These are phyloP conservation scores for Saccharomycopsis hybrid DNA, from an alignment of 1,139 yeast species.

Conservation along the genomic window DNA sequence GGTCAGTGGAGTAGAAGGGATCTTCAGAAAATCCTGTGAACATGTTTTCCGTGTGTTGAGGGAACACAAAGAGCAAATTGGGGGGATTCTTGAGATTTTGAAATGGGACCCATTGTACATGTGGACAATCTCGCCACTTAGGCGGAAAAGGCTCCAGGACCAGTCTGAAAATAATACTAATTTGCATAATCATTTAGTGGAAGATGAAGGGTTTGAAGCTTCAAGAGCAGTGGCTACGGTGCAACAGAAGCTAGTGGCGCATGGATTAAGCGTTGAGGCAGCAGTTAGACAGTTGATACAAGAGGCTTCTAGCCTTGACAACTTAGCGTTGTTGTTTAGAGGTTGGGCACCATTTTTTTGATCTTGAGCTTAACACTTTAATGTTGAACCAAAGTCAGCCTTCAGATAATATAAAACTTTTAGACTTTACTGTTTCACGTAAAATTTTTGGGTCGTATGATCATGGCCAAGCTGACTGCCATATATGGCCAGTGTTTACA, in stretches of 20 bases:
- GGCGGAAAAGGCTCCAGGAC: conserved; percentile 51
- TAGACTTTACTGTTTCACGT: neutral
- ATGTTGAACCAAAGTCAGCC: neutral
- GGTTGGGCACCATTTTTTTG: conserved; percentile 65
- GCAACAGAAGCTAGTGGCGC: conserved; percentile 56
- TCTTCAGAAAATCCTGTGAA: conserved; percentile 78
- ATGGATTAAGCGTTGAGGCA: conserved; percentile 75
- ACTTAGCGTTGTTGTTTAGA: conserved; percentile 67
- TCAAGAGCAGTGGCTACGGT: conserved; percentile 73
- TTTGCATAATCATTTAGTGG: conserved; percentile 6
- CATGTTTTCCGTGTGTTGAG: conserved; percentile 66
- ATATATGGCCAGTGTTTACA: too few species aligned
- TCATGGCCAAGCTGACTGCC: too few species aligned
- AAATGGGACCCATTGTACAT: conserved; percentile 89
- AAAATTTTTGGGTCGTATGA: neutral
- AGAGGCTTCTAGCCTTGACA: conserved; percentile 63
- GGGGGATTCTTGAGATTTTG: conserved; percentile 78
- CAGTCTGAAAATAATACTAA: conserved; percentile 14
- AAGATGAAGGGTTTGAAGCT: conserved; percentile 65
- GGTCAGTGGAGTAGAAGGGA: conserved; percentile 82
- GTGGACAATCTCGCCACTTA: conserved; percentile 77
- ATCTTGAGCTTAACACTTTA: neutral
- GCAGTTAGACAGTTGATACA: conserved; percentile 73
- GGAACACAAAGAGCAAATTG: conserved; percentile 58
- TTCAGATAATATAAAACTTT: neutral